Conservation (phyloP, 2,329 filamentous ascomycete genomes). For the Microsporum canis region DNA sequence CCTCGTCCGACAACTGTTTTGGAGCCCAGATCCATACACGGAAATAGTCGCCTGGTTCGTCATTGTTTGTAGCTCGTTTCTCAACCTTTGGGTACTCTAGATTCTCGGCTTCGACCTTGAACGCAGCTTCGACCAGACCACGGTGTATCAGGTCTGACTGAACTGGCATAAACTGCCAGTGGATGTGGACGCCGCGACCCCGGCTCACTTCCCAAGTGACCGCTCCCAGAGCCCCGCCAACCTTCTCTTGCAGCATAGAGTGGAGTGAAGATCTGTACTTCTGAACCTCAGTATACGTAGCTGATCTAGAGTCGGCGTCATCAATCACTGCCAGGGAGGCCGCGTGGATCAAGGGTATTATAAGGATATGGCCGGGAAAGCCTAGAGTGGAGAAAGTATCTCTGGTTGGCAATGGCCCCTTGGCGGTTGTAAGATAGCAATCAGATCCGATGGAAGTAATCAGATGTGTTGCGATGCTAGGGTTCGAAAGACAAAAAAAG, state of each 20-base stretch:
- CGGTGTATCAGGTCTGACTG: slow-evolving; percentile 55
- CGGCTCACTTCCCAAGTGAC: slow-evolving; percentile 92
- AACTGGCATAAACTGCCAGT: slow-evolving; percentile 87
- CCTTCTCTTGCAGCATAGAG: slow-evolving; percentile 52
- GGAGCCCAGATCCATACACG: slow-evolving; percentile 66
- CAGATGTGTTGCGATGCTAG: slow-evolving; percentile 72
- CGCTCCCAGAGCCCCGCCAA: slow-evolving; percentile 53
- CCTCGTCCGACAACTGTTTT: slow-evolving; percentile 5
- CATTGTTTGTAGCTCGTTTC: slow-evolving; percentile 30
- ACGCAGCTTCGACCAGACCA: slow-evolving; percentile 74
- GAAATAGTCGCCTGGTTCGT: slow-evolving; percentile 54
- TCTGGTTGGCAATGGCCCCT: slow-evolving; percentile 68
- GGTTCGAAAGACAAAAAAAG: slow-evolving; percentile 92
- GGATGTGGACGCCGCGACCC: slow-evolving; percentile 66
- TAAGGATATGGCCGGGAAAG: slow-evolving; percentile 78
- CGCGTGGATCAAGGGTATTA: slow-evolving; percentile 76
- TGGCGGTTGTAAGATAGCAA: slow-evolving; percentile 79
- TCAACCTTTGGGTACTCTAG: slow-evolving; percentile 46
- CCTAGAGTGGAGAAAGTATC: slow-evolving; percentile 59
- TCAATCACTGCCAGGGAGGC: slow-evolving; percentile 61
- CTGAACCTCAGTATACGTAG: slow-evolving; percentile 68
- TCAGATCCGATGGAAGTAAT: slow-evolving; percentile 81
- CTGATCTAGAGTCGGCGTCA: slow-evolving; percentile 43
- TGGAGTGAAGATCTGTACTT: slow-evolving; percentile 68
- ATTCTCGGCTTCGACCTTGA: slow-evolving; percentile 80